Base-by-base conservation (phyloP, 164 flowering plant genomes). In the Amborella trichopoda region DNA sequence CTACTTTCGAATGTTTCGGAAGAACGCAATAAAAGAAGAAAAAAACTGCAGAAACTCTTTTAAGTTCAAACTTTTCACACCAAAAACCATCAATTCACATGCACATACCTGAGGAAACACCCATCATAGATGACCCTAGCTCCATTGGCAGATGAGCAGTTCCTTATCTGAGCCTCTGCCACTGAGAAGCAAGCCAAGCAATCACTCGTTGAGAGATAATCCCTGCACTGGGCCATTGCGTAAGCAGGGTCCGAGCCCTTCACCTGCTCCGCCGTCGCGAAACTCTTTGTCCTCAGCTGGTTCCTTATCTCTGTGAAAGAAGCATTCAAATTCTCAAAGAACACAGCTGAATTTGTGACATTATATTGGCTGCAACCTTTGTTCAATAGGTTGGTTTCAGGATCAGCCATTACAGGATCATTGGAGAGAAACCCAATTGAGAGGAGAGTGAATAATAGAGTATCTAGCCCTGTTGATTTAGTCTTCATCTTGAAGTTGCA, bases 21-120 rank as follows among this genome's bases (percentile, higher is more conserved):
- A n/a, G n/a, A n/a, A n/a, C n/a, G n/a, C n/a, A n/a, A n/a, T n/a
- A n/a, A n/a, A n/a, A n/a, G n/a, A n/a, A n/a, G n/a, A n/a, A n/a
- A n/a, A n/a, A n/a, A n/a, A n/a, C n/a, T n/a, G n/a, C n/a, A n/a
- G n/a, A n/a, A n/a, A n/a, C n/a, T n/a, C n/a, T n/a, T n/a, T n/a
- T n/a, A n/a, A n/a, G n/a, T n/a, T n/a, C n/a, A n/a, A n/a, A n/a
- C n/a, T n/a, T n/a, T n/a, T n/a, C n/a, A n/a, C n/a, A n/a, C n/a
- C n/a, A n/a, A n/a, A n/a, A n/a, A n/a, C n/a, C n/a, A n/a, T n/a
- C n/a, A n/a, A n/a, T n/a, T n/a, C n/a, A n/a, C n/a, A n/a, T n/a
- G n/a, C n/a, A n/a, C n/a, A n/a, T n/a, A n/a, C 74, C 80, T 68
- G 41, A 77, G 59, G 53, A 62, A 72, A 58, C 78, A 72, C 5